Evolutionary conservation across 2,329 filamentous ascomycete genomes (phyloP).

Genomic region (Hortaea sp.): DNA sequence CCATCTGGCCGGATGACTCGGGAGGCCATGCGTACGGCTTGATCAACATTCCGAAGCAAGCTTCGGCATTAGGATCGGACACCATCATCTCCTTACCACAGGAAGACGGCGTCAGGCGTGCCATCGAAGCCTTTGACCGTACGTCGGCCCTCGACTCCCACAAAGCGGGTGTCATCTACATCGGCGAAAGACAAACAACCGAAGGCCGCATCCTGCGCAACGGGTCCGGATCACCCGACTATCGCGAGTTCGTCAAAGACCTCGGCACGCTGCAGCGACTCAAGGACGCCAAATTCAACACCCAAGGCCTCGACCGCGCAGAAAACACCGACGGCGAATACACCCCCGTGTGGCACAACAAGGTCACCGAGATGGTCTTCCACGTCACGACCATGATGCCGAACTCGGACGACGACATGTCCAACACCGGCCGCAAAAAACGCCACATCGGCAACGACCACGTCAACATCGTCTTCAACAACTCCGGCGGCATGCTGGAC

Average conservation of each 20-base stretch:
- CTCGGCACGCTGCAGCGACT: slow-evolving; percentile 74
- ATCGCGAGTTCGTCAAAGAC: slow-evolving; percentile 71
- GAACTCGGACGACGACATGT: slow-evolving; percentile 64
- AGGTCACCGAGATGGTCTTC: slow-evolving; percentile 90
- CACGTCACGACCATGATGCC: slow-evolving; percentile 98
- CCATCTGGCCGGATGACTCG: slow-evolving; percentile 19
- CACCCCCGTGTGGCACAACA: slow-evolving; percentile 88
- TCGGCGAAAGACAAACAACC: slow-evolving; percentile 72
- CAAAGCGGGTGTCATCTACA: slow-evolving; percentile 90
- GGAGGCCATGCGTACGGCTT: slow-evolving; percentile 19
- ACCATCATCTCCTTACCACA: slow-evolving; percentile 57
- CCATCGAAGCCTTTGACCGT: slow-evolving; percentile 72
- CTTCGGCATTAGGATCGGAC: slow-evolving; percentile 18
- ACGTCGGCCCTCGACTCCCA: slow-evolving; percentile 88
- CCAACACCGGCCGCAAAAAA: slow-evolving; percentile 60
- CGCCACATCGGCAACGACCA: slow-evolving; percentile 94
- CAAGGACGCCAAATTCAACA: slow-evolving; percentile 78
- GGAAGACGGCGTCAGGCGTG: slow-evolving; percentile 52
- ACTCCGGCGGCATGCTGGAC: slow-evolving; percentile 74
- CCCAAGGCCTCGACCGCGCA: slow-evolving; percentile 75
- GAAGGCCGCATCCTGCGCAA: slow-evolving; percentile 84
- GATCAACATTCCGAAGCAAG: slow-evolving; percentile 42
- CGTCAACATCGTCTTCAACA: slow-evolving; percentile 97
- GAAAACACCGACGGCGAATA: slow-evolving; percentile 74
- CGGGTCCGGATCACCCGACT: slow-evolving; percentile 74